Base-by-base conservation (phyloP, 1,139 yeast genomes). In the Lodderomyces margitis region DNA sequence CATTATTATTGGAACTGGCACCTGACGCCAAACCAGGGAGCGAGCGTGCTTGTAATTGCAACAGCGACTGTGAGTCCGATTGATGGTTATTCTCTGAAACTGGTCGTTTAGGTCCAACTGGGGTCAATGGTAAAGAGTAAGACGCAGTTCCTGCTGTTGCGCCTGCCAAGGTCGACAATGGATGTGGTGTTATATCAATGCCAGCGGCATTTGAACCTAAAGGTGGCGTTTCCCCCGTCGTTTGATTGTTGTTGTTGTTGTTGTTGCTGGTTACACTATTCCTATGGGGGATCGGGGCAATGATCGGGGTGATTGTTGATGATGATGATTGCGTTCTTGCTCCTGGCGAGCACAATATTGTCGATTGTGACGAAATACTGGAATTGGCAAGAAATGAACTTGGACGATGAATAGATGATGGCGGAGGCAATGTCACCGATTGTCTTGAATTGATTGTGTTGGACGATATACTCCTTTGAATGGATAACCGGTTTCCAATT, bases 401-500 rank as follows among this genome's bases (percentile, higher is more conserved):
- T 17, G 51, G 39, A 10, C 50, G 34, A 35, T 41, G 42, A 15
- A 37, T 34, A 11, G 23, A 24, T 30, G 47, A 37, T 31, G 44
- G 41, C 19, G 47, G 51, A 15, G 36, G 30, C 15, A 21, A 28
- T 8, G 32, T 28, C 9, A 28, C 28, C 15, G 41, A 40, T 31
- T 40, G 44, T 21, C 37, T 19, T 16, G 44, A 40, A 11, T 42
- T 37, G 6, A 15, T 28, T 3, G 32, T 28, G 32, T 28, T 28
- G 15, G 32, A 28, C 9, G 32, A 28, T n/a, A 28, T 15, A 15
- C 32, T 38, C 33, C 40, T 30, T 28, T 37, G 41, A 12, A 28
- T 21, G 2, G 38, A 28, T 28, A 28, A 28, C 21, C 32, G 19
- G 12, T 28, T 14, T 9, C 32, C 32, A 8, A 34, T 33, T 7